Conservation (phyloP, 805 yeast genomes). For the Kodamaea jinghongensis region DNA sequence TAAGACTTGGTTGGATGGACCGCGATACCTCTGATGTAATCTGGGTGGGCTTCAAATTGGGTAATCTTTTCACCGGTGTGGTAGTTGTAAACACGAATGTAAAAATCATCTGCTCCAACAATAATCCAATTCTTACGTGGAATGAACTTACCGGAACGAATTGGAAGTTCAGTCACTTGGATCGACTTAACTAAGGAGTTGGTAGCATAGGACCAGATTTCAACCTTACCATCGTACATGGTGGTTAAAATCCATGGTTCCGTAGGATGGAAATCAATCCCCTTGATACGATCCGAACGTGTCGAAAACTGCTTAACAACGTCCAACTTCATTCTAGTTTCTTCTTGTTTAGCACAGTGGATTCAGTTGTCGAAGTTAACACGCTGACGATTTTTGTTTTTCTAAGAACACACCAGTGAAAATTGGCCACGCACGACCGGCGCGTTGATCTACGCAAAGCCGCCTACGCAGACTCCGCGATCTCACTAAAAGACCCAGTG, state of each 20-base stretch:
- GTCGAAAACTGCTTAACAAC: slow-evolving; percentile 77
- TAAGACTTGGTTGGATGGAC: slow-evolving; percentile 94
- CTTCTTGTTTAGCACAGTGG: slow-evolving; percentile 1
- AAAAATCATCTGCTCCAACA: slow-evolving; percentile 95
- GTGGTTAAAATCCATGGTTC: slow-evolving; percentile 97
- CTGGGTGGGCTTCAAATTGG: slow-evolving; percentile 98
- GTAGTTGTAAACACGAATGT: slow-evolving; percentile 88
- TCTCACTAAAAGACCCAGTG: no score
- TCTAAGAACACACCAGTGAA: slow-evolving; percentile 2
- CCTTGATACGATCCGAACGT: slow-evolving; percentile 95
- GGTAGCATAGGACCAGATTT: slow-evolving; percentile 93
- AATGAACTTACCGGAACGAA: slow-evolving; percentile 91
- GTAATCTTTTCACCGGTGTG: slow-evolving; percentile 92
- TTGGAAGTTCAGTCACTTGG: slow-evolving; percentile 94
- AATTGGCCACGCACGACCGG: slow-evolving; percentile 11
- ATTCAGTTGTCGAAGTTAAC: slow-evolving; percentile 12
- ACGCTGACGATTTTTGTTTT: slow-evolving; percentile 14
- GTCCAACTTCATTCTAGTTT: slow-evolving; percentile 37
- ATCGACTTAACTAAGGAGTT: slow-evolving; percentile 78
- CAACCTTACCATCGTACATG: slow-evolving; percentile 85
- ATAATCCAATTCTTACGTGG: slow-evolving; percentile 97
- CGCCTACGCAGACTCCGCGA: no score
- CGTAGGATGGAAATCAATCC: slow-evolving; percentile 95
- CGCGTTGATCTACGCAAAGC: not conserved
- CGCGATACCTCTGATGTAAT: slow-evolving; percentile 88